A percentile compares a stretch with the other conserved stretches of the same genome.
Evolutionary conservation across 164 flowering plant genomes (phyloP).

Genomic region (Berberis thunbergii): DNA sequence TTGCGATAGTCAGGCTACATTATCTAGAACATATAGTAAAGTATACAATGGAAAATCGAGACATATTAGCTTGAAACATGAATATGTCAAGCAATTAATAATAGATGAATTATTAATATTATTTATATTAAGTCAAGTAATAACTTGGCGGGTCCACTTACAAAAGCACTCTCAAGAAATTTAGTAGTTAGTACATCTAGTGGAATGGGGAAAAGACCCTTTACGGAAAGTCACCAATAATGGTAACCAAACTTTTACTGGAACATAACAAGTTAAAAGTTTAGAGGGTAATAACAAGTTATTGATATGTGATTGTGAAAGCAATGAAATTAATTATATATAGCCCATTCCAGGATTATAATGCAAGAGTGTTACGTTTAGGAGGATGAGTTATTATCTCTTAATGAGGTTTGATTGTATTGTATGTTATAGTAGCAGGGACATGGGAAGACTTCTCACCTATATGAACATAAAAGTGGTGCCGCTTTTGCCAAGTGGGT

Average conservation of each 20-base stretch:
- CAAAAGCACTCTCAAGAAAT: too few species aligned
- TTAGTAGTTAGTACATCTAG: not conserved
- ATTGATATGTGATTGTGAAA: not conserved
- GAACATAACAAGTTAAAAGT: not conserved
- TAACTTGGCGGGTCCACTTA: not conserved
- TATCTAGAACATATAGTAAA: not conserved
- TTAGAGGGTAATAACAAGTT: not conserved
- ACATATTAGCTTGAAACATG: not conserved
- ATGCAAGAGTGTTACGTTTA: not conserved
- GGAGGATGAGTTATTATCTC: not conserved
- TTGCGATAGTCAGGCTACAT: too few species aligned
- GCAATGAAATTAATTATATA: not conserved
- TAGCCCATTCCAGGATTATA: not conserved
- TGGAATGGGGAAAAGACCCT: not conserved
- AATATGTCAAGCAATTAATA: slow-evolving; percentile 1
- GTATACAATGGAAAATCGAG: not conserved
- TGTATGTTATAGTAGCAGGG: not conserved
- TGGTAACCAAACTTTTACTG: not conserved
- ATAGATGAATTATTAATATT: not conserved
- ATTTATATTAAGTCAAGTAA: not conserved
- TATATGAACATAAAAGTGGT: slow-evolving; percentile 2
- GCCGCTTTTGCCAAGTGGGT: not conserved
- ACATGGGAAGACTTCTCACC: not conserved
- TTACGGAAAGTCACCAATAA: not conserved
- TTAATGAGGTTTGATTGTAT: not conserved